Evolutionary conservation across 352 stramenopile genomes (phyloP).

Genomic region (Pelagophyceae sp.): DNA sequence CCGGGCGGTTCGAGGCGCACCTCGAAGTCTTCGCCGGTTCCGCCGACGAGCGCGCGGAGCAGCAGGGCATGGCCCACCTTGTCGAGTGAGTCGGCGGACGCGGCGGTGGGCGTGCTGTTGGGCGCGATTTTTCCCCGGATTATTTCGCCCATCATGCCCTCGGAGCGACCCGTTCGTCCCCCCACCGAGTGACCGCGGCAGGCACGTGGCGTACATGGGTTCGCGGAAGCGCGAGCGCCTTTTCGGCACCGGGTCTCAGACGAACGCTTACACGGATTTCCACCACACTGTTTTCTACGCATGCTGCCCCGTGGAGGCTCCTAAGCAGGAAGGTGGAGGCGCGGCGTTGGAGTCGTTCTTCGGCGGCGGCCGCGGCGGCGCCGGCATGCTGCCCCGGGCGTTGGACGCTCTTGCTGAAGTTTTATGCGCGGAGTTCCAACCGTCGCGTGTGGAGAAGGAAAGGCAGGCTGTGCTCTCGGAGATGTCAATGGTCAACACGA

Average conservation of each 20-base stretch:
- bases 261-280: conserved; percentile 78
- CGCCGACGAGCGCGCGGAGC: conserved; percentile 62
- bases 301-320: conserved; percentile 54
- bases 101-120: no score
- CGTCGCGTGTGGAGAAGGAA: conserved; percentile 72
- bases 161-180: no score
- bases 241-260: conserved; percentile 68
- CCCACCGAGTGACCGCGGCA: no score
- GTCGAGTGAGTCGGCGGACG: no score
- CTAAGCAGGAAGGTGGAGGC: conserved; percentile 17
- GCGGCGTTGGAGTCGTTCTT: neutral
- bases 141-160: no score
- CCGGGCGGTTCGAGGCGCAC: conserved; percentile 63
- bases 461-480: conserved; percentile 63
- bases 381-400: conserved; percentile 64
- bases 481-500: conserved; percentile 79
- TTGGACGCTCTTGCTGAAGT: conserved; percentile 69
- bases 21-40: conserved; percentile 67
- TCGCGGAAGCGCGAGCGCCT: conserved; percentile 64
- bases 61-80: conserved; percentile 74
- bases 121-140: no score
- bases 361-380: neutral
- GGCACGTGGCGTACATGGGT: conserved; percentile 78
- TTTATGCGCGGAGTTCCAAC: conserved; percentile 60
- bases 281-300: conserved; percentile 80